A percentile compares a stretch with the other conserved stretches of the same genome.
These are phyloP conservation scores for Cerrena zonata DNA, from an alignment of 1,284 basidiomycete species.

Conservation along the genomic window DNA sequence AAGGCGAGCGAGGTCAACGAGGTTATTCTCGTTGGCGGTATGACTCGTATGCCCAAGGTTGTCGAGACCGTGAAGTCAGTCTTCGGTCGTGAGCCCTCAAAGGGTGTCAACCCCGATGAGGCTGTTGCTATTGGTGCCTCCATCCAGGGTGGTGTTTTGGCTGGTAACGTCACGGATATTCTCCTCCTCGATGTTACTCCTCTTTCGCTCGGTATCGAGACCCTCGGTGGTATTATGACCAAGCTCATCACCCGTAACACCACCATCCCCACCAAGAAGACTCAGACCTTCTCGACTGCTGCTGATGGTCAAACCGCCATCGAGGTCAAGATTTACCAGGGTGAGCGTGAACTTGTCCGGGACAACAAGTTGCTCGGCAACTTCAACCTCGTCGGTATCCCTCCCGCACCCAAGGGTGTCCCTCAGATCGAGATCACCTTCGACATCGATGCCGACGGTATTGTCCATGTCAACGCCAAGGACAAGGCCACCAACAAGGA, in stretches of 20 bases:
- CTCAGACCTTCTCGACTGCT: slow-evolving; percentile 96
- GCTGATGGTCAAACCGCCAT: slow-evolving; percentile 94
- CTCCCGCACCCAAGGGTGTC: slow-evolving; percentile 95
- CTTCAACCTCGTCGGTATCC: slow-evolving; percentile 97
- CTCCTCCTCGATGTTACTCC: slow-evolving; percentile 95
- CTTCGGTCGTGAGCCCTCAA: slow-evolving; percentile 92
- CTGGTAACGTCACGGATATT: slow-evolving; percentile 94
- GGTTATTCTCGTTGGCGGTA: slow-evolving; percentile 96
- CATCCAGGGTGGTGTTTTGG: slow-evolving; percentile 94
- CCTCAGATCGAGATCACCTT: slow-evolving; percentile 99
- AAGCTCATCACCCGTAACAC: slow-evolving; percentile 94
- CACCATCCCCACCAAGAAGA: slow-evolving; percentile 99
- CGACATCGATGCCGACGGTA: slow-evolving; percentile 97
- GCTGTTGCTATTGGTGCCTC: slow-evolving; percentile 95
- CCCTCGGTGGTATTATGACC: slow-evolving; percentile 98
- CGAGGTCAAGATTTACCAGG: slow-evolving; percentile 97
- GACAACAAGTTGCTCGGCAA: slow-evolving; percentile 99
- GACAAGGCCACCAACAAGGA: slow-evolving; percentile 98
- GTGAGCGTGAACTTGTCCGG: slow-evolving; percentile 93
- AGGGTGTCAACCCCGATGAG: slow-evolving; percentile 97
- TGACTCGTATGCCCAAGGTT: slow-evolving; percentile 96
- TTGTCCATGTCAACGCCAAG: slow-evolving; percentile 94
- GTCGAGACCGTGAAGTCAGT: slow-evolving; percentile 87
- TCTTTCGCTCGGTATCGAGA: slow-evolving; percentile 89
- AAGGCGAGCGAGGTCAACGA: slow-evolving; percentile 92